Evolutionary conservation across 495 filamentous ascomycete species (phyloP), one percentile per base, ranked within the genome.

Genomic region (Pyrenula aspistea): DNA sequence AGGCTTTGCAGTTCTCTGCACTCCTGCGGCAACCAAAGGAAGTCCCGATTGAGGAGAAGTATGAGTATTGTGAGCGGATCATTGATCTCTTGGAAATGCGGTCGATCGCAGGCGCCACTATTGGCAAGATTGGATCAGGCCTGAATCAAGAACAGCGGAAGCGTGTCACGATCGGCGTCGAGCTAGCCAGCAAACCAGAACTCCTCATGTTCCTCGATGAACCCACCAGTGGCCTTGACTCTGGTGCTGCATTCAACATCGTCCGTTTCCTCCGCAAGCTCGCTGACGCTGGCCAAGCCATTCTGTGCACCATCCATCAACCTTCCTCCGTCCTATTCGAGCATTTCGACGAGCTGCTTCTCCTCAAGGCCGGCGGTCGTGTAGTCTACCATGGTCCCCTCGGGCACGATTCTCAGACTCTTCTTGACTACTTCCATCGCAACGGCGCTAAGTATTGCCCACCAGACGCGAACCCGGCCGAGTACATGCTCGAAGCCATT

Each of bases 261-360:
- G 74, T 84, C 22, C 71, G 79, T 15, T 84, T 87, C 61, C 65
- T 88, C 25, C 67, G 81, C 1, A 87, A 86, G 60, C 72, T 88
- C 2, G 81, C 84, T 2, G 75, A 81, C 53, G 74, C 75, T 22
- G 83, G 87, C 2, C 85, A 89, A 63, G 83, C 85, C 2, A 82
- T 91, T 20, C 65, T 84, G 0, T 84, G 84, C 53, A 91, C 87
- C 0, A 90, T 91, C 25, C 86, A 91, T 62, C 87, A 92, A 61
- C 88, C 88, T 3, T 85, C 80, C 0, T 79, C 83, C 2, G 77
- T 83, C 15, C 70, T 91, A 10, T 89, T 91, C 59, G 78, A 84
- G 54, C 71, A 87, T 60, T 92, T 91, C 61, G 87, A 91, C 61
- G 78, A 77, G 2, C 68, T 93, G 0, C 67, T 92, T 0, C 71